Base-by-base conservation (phyloP, 305 asterid genomes). In the Andrographis paniculata region DNA sequence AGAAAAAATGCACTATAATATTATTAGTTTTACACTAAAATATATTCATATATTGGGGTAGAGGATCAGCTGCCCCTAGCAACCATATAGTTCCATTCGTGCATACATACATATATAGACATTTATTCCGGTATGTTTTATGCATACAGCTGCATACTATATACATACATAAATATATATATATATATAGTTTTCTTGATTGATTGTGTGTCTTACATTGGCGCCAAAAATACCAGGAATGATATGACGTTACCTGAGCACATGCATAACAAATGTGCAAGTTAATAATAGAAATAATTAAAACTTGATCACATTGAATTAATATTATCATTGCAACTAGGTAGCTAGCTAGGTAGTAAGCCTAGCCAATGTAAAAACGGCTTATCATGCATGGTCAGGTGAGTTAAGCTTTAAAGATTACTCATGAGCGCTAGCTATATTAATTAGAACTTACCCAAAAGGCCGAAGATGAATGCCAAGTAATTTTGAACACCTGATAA, bases 221-320 rank as follows among this genome's bases (percentile, higher is more conserved):
- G 84, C 23, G 84, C 78, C 64, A 82, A 64, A 65, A 82, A 78
- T 55, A 78, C 87, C 54, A 82, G 31, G 69, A 82, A 78, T 14
- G 82, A 73, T 14, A 82, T 65, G 14, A 73, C 51, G 42, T 78
- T 82, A 11, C 93, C 93, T 78, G 77, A 17, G 38, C 30, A 50
- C 23, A 57, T 54, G 30, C 30, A 31, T 8, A 31, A 31, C 37
- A 31, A n/a, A n/a, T n/a, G n/a, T n/a, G n/a, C n/a, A n/a, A n/a
- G n/a, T n/a, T n/a, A n/a, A n/a, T n/a, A n/a, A n/a, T n/a, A n/a
- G n/a, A n/a, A n/a, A n/a, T n/a, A n/a, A n/a, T n/a, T n/a, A n/a
- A n/a, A n/a, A n/a, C n/a, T n/a, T n/a, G n/a, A n/a, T n/a, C n/a
- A n/a, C n/a, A n/a, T n/a, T n/a, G n/a, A n/a, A n/a, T n/a, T n/a